Base-by-base conservation (phyloP, 192 early-diverging fungal genomes). In the Coemansia sp. region DNA sequence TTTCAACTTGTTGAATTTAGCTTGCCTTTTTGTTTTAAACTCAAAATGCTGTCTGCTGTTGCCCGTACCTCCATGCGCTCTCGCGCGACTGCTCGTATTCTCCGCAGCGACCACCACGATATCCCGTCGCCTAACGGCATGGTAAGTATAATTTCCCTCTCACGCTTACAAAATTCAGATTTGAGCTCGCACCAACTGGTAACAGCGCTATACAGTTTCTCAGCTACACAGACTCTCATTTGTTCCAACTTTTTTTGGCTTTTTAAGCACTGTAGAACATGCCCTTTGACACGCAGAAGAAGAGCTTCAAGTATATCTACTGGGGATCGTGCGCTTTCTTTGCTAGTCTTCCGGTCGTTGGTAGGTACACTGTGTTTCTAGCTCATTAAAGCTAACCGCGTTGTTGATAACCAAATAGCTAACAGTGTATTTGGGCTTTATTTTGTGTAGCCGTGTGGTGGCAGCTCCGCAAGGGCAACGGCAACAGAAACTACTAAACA, bases 391-490 rank as follows among this genome's bases (percentile, higher is more conserved):
- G 7, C 8, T 35, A 35, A 35, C 32, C 2, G 32, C 32, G 14
- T 45, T n/a, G 41, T 45, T 14, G 41, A 45, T 45, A 45, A 45
- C 41, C 16, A 45, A 45, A 13, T 45, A n/a, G 16, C 41, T 45
- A n/a, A 45, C 41, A 16, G 41, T 50, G 14, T 50, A 37, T 22
- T 49, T 14, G 59, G 4, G 16, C 19, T n/a, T 14, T 13, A 5
- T 14, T 22, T 9, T 9, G 12, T 65, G 57, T 76, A 57, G 78
- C 78, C 38, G 78, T 69, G 16, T 81, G 78, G 78, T 81, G 78
- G 78, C 78, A 81, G 69, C 60, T 81, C 54, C 76, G 76, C 57
- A 79, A 79, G 67, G 71, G 71, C 67, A 79, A 79, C 64, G 76
- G 76, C 41, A 70, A 53, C 64, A 62, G 56, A 65, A 49, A 73